A percentile compares a stretch with the other conserved stretches of the same genome.
Conservation (phyloP, 192 early-diverging fungal genomes). For the Haplosporangium gracile region DNA sequence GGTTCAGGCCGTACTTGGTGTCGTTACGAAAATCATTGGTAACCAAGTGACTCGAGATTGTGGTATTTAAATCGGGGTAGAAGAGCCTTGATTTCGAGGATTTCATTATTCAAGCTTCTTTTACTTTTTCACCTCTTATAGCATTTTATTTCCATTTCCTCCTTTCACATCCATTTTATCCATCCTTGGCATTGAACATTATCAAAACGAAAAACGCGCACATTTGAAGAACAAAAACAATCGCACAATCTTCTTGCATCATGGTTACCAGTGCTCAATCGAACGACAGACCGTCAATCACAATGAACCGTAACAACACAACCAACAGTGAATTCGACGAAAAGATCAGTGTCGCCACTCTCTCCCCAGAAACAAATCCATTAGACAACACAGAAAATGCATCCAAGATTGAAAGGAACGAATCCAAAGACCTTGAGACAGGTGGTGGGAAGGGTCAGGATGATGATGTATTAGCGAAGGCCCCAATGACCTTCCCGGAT, state of each 20-base stretch:
- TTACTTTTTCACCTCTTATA: background rate
- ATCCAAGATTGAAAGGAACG: background rate
- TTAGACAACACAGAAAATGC: background rate
- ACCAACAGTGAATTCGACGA: background rate
- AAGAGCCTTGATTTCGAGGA: background rate
- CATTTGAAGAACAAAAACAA: background rate
- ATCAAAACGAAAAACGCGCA: background rate
- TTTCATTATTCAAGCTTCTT: background rate
- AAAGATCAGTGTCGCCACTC: background rate
- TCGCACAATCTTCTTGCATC: background rate
- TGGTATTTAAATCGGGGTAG: background rate
- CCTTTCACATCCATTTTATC: background rate
- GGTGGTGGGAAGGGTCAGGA: background rate
- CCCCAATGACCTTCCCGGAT: constrained; percentile 22
- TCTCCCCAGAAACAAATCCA: background rate
- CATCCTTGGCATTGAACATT: background rate
- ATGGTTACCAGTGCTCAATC: background rate
- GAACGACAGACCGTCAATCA: background rate
- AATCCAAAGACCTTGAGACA: background rate
- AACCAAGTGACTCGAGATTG: background rate
- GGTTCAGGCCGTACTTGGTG: no score
- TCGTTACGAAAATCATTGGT: no score
- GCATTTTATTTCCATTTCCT: background rate
- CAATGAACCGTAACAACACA: background rate
- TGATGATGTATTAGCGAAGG: background rate